A percentile compares a stretch with the other conserved stretches of the same genome.
These are phyloP conservation scores for Avena sativa DNA, from an alignment of 176 grass and related monocot species.

Conservation along the genomic window DNA sequence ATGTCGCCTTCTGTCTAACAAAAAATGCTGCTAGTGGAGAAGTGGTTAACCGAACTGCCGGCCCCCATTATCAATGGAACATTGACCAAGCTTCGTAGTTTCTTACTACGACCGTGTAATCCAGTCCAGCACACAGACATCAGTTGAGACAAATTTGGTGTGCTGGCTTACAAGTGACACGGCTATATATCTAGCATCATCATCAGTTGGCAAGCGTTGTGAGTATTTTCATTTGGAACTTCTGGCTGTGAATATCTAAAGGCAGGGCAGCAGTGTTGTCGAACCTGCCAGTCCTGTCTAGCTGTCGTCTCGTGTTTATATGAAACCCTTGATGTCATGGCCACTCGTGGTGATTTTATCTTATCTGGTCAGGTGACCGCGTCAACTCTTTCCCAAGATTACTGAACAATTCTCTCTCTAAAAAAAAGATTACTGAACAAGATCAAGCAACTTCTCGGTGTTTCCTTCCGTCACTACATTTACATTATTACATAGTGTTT, in stretches of 20 bases:
- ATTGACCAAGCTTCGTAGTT: background rate
- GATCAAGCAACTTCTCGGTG: background rate
- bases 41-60: conserved; percentile 8
- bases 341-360: background rate
- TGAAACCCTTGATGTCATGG: background rate
- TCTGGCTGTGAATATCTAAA: background rate
- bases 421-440: background rate
- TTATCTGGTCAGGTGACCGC: background rate
- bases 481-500: too few species aligned
- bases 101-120: background rate
- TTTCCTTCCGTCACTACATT: background rate
- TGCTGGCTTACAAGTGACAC: background rate
- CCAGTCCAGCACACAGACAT: background rate
- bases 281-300: background rate
- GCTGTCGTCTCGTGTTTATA: background rate
- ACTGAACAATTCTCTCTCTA: too few species aligned
- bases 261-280: background rate
- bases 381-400: background rate
- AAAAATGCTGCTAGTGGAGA: background rate
- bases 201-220: background rate
- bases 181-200: background rate
- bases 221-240: background rate
- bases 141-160: background rate
- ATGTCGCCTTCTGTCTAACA: background rate
- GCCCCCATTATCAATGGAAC: background rate